Percentiles rank a stretch among this genome's conserved stretches.
phyloP scores from a whole-genome alignment of 495 filamentous ascomycete genomes.

The Penicillium paxilli region DNA sequence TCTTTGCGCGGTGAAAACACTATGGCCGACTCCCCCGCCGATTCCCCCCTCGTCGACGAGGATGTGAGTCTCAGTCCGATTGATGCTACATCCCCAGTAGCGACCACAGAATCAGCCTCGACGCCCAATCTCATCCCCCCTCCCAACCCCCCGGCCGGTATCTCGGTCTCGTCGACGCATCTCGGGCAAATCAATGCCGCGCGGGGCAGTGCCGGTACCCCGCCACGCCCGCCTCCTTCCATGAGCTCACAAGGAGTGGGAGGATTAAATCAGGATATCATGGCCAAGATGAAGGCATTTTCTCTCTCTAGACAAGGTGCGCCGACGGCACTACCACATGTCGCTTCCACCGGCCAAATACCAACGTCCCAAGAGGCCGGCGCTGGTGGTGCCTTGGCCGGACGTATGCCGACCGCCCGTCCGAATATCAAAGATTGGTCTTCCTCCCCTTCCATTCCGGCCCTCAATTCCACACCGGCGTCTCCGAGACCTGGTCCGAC shows the following conservation, averaged over 20 bases:
- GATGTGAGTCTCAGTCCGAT: constrained; percentile 19
- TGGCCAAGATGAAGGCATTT: constrained; percentile 78
- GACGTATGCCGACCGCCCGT: constrained; percentile 40
- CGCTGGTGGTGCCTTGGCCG: constrained; percentile 35
- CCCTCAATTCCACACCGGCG: constrained; percentile 20
- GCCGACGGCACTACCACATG: constrained; percentile 31
- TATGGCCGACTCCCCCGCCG: constrained; percentile 15
- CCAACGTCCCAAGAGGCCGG: constrained; percentile 25
- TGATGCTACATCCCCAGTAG: background rate
- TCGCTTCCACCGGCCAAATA: constrained; percentile 35
- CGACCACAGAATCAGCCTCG: constrained; percentile 12
- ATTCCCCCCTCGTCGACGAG: constrained; percentile 24
- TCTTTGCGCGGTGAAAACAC: constrained; percentile 11
- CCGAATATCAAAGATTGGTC: constrained; percentile 49
- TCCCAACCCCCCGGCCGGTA: constrained; percentile 40
- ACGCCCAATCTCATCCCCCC: constrained; percentile 29
- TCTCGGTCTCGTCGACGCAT: constrained; percentile 76
- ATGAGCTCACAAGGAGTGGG: constrained; percentile 55
- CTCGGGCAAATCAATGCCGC: constrained; percentile 81
- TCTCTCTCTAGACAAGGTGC: constrained; percentile 63
- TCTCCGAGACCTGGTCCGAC: constrained; percentile 38
- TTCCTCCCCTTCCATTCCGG: constrained; percentile 49
- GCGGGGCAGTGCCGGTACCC: constrained; percentile 50
- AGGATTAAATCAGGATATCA: constrained; percentile 73
- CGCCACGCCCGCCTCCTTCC: constrained; percentile 49